A percentile compares a stretch with the other conserved stretches of the same genome.
phyloP scores from a whole-genome alignment of 345 rosid genomes.

The Syzygium jambos region DNA sequence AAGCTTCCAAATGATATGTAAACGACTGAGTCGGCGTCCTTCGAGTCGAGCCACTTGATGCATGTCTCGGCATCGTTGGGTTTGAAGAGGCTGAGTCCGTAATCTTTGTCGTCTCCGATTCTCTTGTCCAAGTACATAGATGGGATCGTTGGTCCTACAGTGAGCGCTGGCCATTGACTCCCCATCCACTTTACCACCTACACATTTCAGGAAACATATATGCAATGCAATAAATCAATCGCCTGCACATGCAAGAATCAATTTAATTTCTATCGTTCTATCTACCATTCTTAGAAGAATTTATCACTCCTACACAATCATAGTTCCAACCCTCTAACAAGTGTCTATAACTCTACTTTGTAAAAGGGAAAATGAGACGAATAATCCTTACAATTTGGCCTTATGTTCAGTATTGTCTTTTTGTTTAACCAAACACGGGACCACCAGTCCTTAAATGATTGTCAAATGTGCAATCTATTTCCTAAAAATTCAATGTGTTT shows the following conservation, averaged over 20 bases:
- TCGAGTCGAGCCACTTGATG: conserved; percentile 41
- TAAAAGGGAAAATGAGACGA: background rate
- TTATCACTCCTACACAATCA: background rate
- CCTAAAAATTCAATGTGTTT: background rate
- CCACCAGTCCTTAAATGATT: background rate
- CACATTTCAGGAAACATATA: background rate
- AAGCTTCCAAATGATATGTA: conserved; percentile 56
- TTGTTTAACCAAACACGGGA: background rate
- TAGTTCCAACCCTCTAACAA: background rate
- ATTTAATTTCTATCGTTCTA: background rate
- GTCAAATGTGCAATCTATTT: background rate
- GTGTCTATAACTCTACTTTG: background rate
- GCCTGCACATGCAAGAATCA: background rate
- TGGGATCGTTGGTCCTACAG: conserved; percentile 26
- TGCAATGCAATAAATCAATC: background rate
- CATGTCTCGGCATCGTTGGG: conserved; percentile 13
- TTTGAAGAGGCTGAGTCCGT: conserved; percentile 20
- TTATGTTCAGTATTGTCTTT: background rate
- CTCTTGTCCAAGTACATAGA: conserved; percentile 24
- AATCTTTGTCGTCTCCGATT: conserved; percentile 14
- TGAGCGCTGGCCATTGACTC: conserved; percentile 1
- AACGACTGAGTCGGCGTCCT: conserved; percentile 33
- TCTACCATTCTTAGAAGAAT: background rate
- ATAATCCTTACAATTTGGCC: background rate
- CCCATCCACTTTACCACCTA: conserved; percentile 20